Conservation (phyloP, 2,329 filamentous ascomycete genomes). For the Aspergillus transmontanensis region DNA sequence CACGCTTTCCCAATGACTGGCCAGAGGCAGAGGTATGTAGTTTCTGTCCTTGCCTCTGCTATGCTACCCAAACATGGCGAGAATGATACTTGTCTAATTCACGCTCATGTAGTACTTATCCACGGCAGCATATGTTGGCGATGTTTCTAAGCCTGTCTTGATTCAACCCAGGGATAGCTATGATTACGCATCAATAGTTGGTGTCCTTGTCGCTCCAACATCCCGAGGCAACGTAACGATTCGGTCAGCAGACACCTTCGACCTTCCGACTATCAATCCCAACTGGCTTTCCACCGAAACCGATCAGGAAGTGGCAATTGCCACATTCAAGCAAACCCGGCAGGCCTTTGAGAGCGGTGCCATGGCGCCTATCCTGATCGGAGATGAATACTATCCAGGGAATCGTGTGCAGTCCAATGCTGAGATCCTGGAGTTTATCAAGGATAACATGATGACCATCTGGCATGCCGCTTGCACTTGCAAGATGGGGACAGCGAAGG, state of each 20-base stretch:
- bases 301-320: conserved; percentile 48
- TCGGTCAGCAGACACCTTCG: conserved; percentile 33
- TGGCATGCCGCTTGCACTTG: conserved; percentile 40
- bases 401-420: conserved; percentile 40
- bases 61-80: background rate
- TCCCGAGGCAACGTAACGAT: conserved; percentile 52
- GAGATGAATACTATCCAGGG: conserved; percentile 40
- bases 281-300: conserved; percentile 46
- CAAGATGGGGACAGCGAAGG: conserved; percentile 37
- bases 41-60: background rate
- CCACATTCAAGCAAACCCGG: conserved; percentile 45
- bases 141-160: conserved; percentile 11
- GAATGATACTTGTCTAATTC: background rate
- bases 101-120: conserved; percentile 23
- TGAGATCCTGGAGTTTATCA: conserved; percentile 39
- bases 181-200: conserved; percentile 37
- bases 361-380: conserved; percentile 31
- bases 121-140: conserved; percentile 19
- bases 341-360: conserved; percentile 31
- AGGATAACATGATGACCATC: conserved; percentile 29
- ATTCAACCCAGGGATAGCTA: conserved; percentile 24
- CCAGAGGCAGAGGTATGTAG: conserved; percentile 25
- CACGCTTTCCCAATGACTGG: conserved; percentile 30
- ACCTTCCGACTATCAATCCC: conserved; percentile 47
- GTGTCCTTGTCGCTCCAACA: conserved; percentile 42